Evolutionary conservation across 2,329 filamentous ascomycete genomes (phyloP), one percentile per base, ranked within the genome.

Genomic region (Ceratocystis smalleyi): DNA sequence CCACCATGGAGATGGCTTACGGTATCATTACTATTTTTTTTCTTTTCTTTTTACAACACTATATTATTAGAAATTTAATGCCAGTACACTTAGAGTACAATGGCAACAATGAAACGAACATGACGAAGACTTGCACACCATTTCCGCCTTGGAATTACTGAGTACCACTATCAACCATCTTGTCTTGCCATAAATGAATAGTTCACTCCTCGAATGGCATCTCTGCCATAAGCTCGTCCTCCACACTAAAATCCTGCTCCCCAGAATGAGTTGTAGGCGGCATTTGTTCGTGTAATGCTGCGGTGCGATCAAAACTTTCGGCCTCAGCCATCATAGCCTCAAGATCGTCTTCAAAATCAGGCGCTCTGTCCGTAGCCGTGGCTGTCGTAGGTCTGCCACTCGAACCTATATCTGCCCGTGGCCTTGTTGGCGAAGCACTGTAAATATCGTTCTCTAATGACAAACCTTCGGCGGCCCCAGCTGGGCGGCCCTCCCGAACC

Each of bases 151-250:
- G 45, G 6, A n/a, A n/a, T 49, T 22, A 49, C n/a, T 40, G 35
- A 49, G 19, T 49, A 24, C 6, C n/a, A 49, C 47, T 49, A 24
- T 24, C 35, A 24, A 10, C 4, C 17, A 8, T 22, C n/a, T 24
- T 10, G 22, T 3, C 47, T 22, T 49, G 47, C 47, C 7, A 30
- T n/a, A 17, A 22, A 30, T 61, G 8, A 8, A 24, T 22, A 6
- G 5, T 57, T 32, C 63, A 66, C 40, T 66, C 62, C 17, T 66
- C 65, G 22, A 64, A 66, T 43, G 62, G 65, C 79, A 83, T 81
- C 68, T 83, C 83, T 45, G 80, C 82, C 83, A 90, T 85, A 0
- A 81, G 84, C 66, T 83, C 85, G 73, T 87, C 83, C 15, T 87
- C 84, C 63, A 85, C 84, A 1, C 78, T 80, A 71, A 81, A 84